Evolutionary conservation across 2,329 filamentous ascomycete species (phyloP).

Genomic region (Hortaea sp.): DNA sequence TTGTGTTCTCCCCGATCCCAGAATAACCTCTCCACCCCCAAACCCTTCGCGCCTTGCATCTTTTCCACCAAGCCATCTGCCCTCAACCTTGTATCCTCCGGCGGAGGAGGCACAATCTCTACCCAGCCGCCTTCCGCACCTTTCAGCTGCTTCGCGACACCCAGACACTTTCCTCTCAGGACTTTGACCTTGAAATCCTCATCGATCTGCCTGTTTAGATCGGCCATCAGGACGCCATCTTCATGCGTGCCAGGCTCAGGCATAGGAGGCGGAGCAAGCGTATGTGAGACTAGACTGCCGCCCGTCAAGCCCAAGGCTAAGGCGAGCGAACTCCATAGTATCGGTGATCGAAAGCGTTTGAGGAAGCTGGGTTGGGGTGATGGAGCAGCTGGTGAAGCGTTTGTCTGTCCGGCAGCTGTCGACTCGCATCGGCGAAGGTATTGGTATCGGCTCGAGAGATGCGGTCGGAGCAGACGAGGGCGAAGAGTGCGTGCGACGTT

Average conservation of each 20-base stretch:
- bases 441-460: conserved; percentile 19
- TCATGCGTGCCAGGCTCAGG: conserved; percentile 30
- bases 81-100: conserved; percentile 3
- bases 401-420: conserved; percentile 1
- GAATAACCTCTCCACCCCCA: conserved; percentile 51
- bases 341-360: conserved; percentile 8
- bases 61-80: conserved; percentile 17
- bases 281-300: conserved; percentile 32
- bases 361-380: conserved; percentile 7
- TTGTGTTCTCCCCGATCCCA: conserved; percentile 50
- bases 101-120: conserved; percentile 16
- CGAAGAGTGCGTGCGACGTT: neutral
- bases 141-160: conserved; percentile 22
- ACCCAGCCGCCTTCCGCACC: conserved; percentile 24
- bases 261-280: conserved; percentile 36
- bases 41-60: conserved; percentile 30
- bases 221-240: conserved; percentile 32
- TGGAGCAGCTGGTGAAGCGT: conserved; percentile 1
- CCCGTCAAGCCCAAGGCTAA: conserved; percentile 31
- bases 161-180: conserved; percentile 34
- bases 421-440: conserved; percentile 5
- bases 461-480: conserved; percentile 10
- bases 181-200: conserved; percentile 40
- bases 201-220: conserved; percentile 35
- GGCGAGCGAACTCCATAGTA: conserved; percentile 25